Evolutionary conservation across 768 basidiomycete species (phyloP), one percentile per base, ranked within the genome.

Genomic region (Hirschioporus abietinus): DNA sequence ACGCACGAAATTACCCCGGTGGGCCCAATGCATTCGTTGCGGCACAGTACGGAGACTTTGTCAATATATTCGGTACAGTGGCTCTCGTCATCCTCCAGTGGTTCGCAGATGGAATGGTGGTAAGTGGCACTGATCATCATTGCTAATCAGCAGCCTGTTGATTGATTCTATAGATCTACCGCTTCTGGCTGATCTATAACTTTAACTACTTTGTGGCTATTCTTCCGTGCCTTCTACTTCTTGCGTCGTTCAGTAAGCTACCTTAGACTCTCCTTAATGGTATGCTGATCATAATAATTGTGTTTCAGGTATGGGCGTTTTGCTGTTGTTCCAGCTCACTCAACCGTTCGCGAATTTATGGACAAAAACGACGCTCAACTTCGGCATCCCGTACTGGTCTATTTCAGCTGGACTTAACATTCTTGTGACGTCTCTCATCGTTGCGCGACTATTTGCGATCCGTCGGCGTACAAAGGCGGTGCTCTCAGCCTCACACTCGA

Each of bases 21-120:
- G 73, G 73, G 1, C 71, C 72, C 9, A 63, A 18, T 15, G 69
- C 58, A 1, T 74, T 68, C 58, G 60, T 66, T 10, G 67, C 36
- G 1, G 66, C 27, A 23, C 36, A 58, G 25, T 52, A 67, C 23
- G 26, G 65, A 7, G 24, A 42, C 35, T 59, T 26, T n/a, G 12
- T 67, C 18, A 58, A 60, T 27, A 69, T 73, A 20, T 63, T 77
- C 18, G 63, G 67, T 1, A 75, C 71, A 25, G 71, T 74, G 1
- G 67, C 71, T 23, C 77, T 70, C 58, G 67, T 77, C 18, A 67
- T 77, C 34, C 69, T 70, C 8, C 74, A 76, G 34, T 68, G 66
- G 66, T 60, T 66, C 15, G 65, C 66, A 23, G 68, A 68, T 58
- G 68, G 67, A 24, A 27, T 67, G 25, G 27, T 68, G 17, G 68